Percentiles rank a stretch among this genome's conserved stretches.
phyloP scores from a whole-genome alignment of 495 filamentous ascomycete species.

The Venustampulla echinocandica region DNA sequence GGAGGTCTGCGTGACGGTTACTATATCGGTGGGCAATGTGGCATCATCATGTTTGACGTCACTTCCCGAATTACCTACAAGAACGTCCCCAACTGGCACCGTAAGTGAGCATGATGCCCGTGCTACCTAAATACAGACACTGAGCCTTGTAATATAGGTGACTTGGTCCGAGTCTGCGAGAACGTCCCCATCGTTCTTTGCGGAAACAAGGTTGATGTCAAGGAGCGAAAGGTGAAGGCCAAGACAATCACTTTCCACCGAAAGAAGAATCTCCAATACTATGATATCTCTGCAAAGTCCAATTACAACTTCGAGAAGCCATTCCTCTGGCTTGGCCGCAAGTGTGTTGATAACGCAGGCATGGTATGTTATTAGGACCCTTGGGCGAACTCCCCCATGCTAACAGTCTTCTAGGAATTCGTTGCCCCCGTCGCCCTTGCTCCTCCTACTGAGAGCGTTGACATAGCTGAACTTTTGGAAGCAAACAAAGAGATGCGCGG shows the following conservation, averaged over 20 bases:
- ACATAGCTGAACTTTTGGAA: slow-evolving; percentile 67
- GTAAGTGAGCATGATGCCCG: slow-evolving; percentile 48
- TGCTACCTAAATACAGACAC: slow-evolving; percentile 12
- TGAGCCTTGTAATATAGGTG: slow-evolving; percentile 50
- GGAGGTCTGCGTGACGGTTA: slow-evolving; percentile 99
- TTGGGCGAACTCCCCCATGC: neutral
- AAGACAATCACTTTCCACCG: slow-evolving; percentile 99
- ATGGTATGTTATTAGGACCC: slow-evolving; percentile 53
- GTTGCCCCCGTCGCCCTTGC: slow-evolving; percentile 91
- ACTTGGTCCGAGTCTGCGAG: slow-evolving; percentile 99
- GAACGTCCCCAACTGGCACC: slow-evolving; percentile 99
- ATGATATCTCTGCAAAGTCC: slow-evolving; percentile 99
- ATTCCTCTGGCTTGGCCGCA: slow-evolving; percentile 98
- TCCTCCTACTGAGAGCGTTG: slow-evolving; percentile 83
- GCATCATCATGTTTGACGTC: slow-evolving; percentile 99
- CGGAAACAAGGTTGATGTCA: slow-evolving; percentile 99
- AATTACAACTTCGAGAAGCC: slow-evolving; percentile 99
- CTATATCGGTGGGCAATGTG: slow-evolving; percentile 99
- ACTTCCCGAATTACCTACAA: slow-evolving; percentile 99
- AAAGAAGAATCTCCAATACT: slow-evolving; percentile 99
- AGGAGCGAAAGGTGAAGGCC: slow-evolving; percentile 99
- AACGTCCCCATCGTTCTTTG: slow-evolving; percentile 97
- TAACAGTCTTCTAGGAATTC: slow-evolving; percentile 63
- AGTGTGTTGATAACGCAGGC: slow-evolving; percentile 88
- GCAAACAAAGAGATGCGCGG: slow-evolving; percentile 91